Conservation (phyloP, 495 filamentous ascomycete species). For the Parathielavia appendiculata region DNA sequence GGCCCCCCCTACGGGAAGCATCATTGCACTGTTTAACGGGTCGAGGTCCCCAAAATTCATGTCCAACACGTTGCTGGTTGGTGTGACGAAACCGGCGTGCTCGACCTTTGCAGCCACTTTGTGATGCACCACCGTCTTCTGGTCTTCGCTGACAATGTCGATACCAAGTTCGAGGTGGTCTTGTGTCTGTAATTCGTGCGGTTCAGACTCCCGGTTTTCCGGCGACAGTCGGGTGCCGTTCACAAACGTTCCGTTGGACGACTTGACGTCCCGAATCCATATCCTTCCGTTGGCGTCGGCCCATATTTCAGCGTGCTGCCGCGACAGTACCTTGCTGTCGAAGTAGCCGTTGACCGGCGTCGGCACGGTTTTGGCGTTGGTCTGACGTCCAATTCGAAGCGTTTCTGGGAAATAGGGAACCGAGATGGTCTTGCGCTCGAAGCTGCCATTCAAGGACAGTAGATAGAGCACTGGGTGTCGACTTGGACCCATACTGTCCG, state of each 20-base stretch:
- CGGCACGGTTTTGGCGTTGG: conserved; percentile 90
- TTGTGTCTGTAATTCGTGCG: conserved; percentile 79
- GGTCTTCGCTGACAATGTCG: conserved; percentile 96
- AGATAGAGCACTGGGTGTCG: conserved; percentile 72
- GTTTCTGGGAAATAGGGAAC: conserved; percentile 86
- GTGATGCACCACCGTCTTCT: conserved; percentile 96
- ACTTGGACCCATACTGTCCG: conserved; percentile 50
- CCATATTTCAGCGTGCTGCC: conserved; percentile 96
- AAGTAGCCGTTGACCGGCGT: conserved; percentile 90
- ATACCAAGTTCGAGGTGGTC: conserved; percentile 93
- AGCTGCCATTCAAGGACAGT: conserved; percentile 85
- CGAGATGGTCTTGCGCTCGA: conserved; percentile 91
- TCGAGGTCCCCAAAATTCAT: conserved; percentile 87
- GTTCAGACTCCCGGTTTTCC: conserved; percentile 92
- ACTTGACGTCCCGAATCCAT: conserved; percentile 96
- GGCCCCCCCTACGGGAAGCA: conserved; percentile 46
- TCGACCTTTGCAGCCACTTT: conserved; percentile 96
- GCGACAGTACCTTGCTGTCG: conserved; percentile 93
- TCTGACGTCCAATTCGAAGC: conserved; percentile 89
- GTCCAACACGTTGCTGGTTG: conserved; percentile 67
- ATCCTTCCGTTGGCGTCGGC: conserved; percentile 84
- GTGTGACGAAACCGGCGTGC: conserved; percentile 73
- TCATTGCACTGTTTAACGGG: conserved; percentile 63
- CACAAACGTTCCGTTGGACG: conserved; percentile 97
- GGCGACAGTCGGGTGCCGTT: conserved; percentile 85